Evolutionary conservation across 1,139 yeast species (phyloP).

Genomic region (Geotrichum histeridarum): DNA sequence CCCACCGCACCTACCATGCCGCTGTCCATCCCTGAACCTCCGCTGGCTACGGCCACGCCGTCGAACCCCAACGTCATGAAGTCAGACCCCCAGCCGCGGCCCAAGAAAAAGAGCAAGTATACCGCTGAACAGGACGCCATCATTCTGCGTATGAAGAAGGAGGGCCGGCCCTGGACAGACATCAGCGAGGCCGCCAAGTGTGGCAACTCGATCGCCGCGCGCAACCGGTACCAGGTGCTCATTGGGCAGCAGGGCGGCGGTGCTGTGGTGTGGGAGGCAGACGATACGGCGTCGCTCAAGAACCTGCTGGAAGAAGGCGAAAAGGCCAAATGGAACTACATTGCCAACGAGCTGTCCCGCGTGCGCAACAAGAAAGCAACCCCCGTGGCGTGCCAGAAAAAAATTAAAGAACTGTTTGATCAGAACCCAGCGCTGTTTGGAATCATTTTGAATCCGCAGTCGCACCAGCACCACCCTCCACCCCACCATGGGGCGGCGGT

Average conservation of each 20-base stretch:
- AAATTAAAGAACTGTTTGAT: conserved; percentile 52
- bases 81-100: conserved; percentile 45
- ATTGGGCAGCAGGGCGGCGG: conserved; percentile 84
- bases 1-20: conserved; percentile 26
- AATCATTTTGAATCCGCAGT: conserved; percentile 6
- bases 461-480: neutral
- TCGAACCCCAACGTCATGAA: conserved; percentile 37
- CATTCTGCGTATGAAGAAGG: conserved; percentile 57
- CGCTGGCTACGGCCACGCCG: conserved; percentile 34
- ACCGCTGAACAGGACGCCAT: conserved; percentile 62
- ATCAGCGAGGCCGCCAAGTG: conserved; percentile 64
- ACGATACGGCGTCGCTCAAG: conserved; percentile 52
- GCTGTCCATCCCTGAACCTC: conserved; percentile 35
- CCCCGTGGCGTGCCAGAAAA: conserved; percentile 53
- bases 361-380: conserved; percentile 53
- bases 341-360: conserved; percentile 57
- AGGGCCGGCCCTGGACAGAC: conserved; percentile 69
- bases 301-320: conserved; percentile 62
- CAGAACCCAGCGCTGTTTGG: conserved; percentile 56
- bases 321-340: conserved; percentile 62
- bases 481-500: neutral
- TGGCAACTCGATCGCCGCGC: conserved; percentile 65
- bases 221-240: conserved; percentile 73
- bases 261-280: conserved; percentile 57
- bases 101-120: conserved; percentile 61